phyloP scores from a whole-genome alignment of 1,284 basidiomycete species.

The Cryptococcus deneoformans region DNA sequence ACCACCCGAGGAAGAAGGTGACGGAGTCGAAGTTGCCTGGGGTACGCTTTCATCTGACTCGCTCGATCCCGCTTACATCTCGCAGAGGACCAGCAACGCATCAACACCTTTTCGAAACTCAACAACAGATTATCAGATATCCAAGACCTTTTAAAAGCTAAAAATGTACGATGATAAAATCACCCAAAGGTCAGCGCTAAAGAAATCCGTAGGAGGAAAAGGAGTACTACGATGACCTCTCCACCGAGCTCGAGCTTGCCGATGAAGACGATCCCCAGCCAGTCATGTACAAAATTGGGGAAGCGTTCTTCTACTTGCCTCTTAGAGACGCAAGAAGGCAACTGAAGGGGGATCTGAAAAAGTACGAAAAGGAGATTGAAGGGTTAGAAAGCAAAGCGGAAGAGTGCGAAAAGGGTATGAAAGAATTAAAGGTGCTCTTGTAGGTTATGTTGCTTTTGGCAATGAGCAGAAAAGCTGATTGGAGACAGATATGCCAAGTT shows the following conservation, averaged over 20 bases:
- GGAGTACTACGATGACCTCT: constrained; percentile 85
- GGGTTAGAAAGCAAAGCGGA: constrained; percentile 59
- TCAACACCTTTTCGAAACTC: constrained; percentile 89
- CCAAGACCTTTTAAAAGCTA: constrained; percentile 65
- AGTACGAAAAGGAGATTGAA: constrained; percentile 61
- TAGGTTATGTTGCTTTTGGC: constrained; percentile 19
- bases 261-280: constrained; percentile 78
- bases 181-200: not conserved
- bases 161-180: constrained; percentile 60
- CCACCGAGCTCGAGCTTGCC: constrained; percentile 81
- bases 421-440: constrained; percentile 77
- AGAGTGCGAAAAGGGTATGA: constrained; percentile 81
- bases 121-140: constrained; percentile 73
- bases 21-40: constrained; percentile 85
- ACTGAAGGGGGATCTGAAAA: constrained; percentile 68
- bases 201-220: constrained; percentile 68
- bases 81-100: constrained; percentile 86
- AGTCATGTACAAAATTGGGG: constrained; percentile 86
- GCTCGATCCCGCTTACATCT: not conserved
- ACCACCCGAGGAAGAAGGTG: constrained; percentile 70
- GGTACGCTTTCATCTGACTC: constrained; percentile 54
- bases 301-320: constrained; percentile 79
- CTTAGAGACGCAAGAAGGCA: constrained; percentile 68
- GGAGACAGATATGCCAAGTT: constrained; percentile 74
- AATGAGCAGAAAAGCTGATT: not conserved